Percentiles rank a stretch among this genome's conserved stretches.
Conservation (phyloP, 2,329 filamentous ascomycete species). For the Daldinia sp. region DNA sequence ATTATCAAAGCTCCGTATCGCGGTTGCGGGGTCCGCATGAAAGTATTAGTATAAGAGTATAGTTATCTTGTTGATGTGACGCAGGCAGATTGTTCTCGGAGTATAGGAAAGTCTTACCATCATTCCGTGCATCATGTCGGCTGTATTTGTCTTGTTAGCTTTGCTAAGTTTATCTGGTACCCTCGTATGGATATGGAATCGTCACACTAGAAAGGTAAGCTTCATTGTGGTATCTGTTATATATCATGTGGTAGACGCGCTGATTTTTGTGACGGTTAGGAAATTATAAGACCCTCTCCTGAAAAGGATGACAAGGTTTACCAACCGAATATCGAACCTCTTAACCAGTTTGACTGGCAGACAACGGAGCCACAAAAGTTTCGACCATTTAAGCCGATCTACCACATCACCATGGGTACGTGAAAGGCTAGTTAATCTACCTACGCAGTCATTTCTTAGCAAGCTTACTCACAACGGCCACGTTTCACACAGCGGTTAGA, state of each 20-base stretch:
- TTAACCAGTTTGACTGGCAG: slow-evolving; percentile 57
- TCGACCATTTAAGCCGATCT: slow-evolving; percentile 64
- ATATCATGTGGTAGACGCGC: background rate
- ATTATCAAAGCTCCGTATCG: slow-evolving; percentile 20
- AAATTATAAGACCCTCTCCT: background rate
- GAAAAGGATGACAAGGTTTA: slow-evolving; percentile 5
- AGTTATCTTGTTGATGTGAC: background rate
- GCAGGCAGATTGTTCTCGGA: background rate
- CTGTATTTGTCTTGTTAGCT: background rate
- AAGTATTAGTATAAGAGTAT: slow-evolving; percentile 4
- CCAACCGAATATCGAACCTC: slow-evolving; percentile 51
- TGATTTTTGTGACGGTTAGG: slow-evolving; percentile 1
- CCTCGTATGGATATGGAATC: slow-evolving; percentile 9
- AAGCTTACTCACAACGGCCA: slow-evolving; percentile 21
- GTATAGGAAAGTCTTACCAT: background rate
- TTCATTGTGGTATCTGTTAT: background rate
- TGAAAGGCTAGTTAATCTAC: background rate
- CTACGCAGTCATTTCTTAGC: slow-evolving; percentile 4
- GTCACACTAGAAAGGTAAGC: slow-evolving; percentile 13
- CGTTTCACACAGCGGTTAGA: slow-evolving; percentile 55
- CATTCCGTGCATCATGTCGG: background rate
- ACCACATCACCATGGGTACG: slow-evolving; percentile 67
- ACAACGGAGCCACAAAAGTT: slow-evolving; percentile 55
- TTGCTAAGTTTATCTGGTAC: background rate
- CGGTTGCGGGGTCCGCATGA: slow-evolving; percentile 22